A percentile compares a stretch with the other conserved stretches of the same genome.
Conservation (phyloP, 371 early-diverging fungal species). For the Dichotomocladium elegans region DNA sequence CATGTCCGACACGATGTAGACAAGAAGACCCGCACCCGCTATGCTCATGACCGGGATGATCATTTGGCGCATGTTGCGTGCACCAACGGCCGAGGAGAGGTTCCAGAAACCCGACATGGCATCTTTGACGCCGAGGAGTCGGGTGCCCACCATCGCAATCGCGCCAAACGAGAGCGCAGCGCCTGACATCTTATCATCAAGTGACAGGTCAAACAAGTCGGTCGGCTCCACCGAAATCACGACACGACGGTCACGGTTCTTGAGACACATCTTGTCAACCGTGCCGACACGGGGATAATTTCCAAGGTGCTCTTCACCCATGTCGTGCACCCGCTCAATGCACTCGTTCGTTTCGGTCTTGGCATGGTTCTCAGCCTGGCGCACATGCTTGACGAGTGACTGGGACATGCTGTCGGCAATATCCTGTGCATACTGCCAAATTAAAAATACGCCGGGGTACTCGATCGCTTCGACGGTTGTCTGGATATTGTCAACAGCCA, state of each 20-base stretch:
- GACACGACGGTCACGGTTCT: conserved; percentile 40
- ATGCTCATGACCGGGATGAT: conserved; percentile 40
- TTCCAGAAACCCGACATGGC: conserved; percentile 41
- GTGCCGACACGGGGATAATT: conserved; percentile 36
- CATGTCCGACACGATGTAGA: conserved; percentile 84
- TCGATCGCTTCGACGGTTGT: conserved; percentile 62
- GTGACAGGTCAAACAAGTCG: conserved; percentile 63
- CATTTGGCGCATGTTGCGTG: conserved; percentile 39
- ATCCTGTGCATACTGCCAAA: conserved; percentile 85
- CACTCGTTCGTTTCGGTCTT: conserved; percentile 58
- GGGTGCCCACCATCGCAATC: conserved; percentile 42
- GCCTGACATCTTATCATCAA: conserved; percentile 54
- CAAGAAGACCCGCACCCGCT: conserved; percentile 68
- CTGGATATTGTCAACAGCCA: conserved; percentile 63
- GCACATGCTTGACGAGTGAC: conserved; percentile 56
- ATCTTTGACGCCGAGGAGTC: conserved; percentile 44
- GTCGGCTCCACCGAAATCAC: conserved; percentile 58
- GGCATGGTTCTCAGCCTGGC: conserved; percentile 66
- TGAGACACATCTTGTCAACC: conserved; percentile 45
- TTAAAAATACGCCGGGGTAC: conserved; percentile 77
- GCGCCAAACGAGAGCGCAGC: conserved; percentile 39
- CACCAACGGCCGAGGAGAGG: conserved; percentile 28
- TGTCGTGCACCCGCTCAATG: conserved; percentile 56
- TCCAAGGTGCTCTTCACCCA: conserved; percentile 57
- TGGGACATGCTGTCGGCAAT: conserved; percentile 68